Conservation (phyloP, 2,329 filamentous ascomycete species). For the Basipetospora chlamydospora region DNA sequence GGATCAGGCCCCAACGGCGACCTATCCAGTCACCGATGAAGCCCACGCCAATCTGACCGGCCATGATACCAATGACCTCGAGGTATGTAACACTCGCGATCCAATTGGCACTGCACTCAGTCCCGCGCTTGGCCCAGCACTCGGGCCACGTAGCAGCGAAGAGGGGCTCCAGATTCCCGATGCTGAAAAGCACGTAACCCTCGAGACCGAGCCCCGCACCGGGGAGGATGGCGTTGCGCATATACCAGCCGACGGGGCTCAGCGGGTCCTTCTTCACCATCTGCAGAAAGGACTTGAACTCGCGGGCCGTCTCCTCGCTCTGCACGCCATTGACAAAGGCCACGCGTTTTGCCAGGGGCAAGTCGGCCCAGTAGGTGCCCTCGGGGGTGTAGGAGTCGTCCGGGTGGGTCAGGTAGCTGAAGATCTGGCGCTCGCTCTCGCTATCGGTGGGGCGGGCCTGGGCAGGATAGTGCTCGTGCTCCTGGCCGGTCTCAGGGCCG, state of each 20-base stretch:
- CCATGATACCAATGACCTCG: slow-evolving; percentile 88
- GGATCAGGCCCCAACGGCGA: slow-evolving; percentile 87
- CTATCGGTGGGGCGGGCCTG: slow-evolving; percentile 25
- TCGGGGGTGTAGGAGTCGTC: slow-evolving; percentile 75
- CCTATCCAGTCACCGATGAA: slow-evolving; percentile 62
- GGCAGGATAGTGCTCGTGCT: slow-evolving; percentile 30
- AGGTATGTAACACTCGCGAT: slow-evolving; percentile 65
- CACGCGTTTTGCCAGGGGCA: slow-evolving; percentile 54
- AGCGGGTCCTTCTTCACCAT: slow-evolving; percentile 84
- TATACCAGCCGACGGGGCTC: slow-evolving; percentile 72
- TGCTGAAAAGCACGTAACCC: slow-evolving; percentile 93
- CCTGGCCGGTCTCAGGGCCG: slow-evolving; percentile 32
- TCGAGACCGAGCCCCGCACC: slow-evolving; percentile 86
- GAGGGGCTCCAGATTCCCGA: slow-evolving; percentile 78
- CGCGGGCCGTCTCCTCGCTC: slow-evolving; percentile 50
- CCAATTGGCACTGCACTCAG: slow-evolving; percentile 67
- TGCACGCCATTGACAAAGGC: slow-evolving; percentile 67
- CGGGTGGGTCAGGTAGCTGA: slow-evolving; percentile 69
- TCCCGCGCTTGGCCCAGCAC: slow-evolving; percentile 55
- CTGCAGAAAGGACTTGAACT: slow-evolving; percentile 50
- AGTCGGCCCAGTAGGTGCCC: slow-evolving; percentile 86
- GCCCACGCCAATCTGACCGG: slow-evolving; percentile 80
- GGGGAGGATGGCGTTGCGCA: slow-evolving; percentile 80
- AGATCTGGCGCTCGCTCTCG: slow-evolving; percentile 45
- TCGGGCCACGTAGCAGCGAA: slow-evolving; percentile 59